These are phyloP conservation scores for Microthyrium microscopicum DNA, from an alignment of 2,329 filamentous ascomycete species.

Conservation along the genomic window DNA sequence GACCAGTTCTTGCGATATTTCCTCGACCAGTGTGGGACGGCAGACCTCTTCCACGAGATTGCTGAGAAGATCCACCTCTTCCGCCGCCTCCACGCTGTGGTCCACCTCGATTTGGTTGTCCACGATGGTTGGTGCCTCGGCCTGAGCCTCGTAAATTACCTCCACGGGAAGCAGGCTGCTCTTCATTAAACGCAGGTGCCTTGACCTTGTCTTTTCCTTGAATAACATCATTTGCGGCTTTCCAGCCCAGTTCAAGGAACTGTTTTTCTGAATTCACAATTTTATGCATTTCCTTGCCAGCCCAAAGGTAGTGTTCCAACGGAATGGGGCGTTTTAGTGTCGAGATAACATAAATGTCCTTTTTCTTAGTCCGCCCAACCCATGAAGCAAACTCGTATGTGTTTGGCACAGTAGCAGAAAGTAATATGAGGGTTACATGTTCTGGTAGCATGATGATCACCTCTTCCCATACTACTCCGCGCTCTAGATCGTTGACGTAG, in stretches of 20 bases:
- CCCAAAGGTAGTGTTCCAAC: conserved; percentile 92
- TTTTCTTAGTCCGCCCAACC: conserved; percentile 95
- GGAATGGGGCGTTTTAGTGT: conserved; percentile 91
- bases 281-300: conserved; percentile 78
- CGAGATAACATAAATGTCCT: conserved; percentile 97
- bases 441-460: conserved; percentile 99
- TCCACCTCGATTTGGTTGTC: conserved; percentile 40
- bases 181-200: conserved; percentile 33
- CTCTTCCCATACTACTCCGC: conserved; percentile 97
- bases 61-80: conserved; percentile 31
- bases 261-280: conserved; percentile 88
- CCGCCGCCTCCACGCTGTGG: conserved; percentile 28
- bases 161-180: conserved; percentile 34
- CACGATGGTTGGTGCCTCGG: conserved; percentile 31
- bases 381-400: conserved; percentile 96
- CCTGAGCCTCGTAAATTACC: conserved; percentile 35
- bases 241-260: conserved; percentile 88
- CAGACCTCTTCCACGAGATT: conserved; percentile 26
- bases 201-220: conserved; percentile 67
- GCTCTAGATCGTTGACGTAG: conserved; percentile 91
- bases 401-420: conserved; percentile 94
- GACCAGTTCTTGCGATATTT: conserved; percentile 78
- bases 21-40: conserved; percentile 45
- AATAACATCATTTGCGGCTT: conserved; percentile 70
- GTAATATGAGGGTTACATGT: conserved; percentile 84